Evolutionary conservation across 2,329 filamentous ascomycete species (phyloP).

Genomic region (Talaromyces piceae): DNA sequence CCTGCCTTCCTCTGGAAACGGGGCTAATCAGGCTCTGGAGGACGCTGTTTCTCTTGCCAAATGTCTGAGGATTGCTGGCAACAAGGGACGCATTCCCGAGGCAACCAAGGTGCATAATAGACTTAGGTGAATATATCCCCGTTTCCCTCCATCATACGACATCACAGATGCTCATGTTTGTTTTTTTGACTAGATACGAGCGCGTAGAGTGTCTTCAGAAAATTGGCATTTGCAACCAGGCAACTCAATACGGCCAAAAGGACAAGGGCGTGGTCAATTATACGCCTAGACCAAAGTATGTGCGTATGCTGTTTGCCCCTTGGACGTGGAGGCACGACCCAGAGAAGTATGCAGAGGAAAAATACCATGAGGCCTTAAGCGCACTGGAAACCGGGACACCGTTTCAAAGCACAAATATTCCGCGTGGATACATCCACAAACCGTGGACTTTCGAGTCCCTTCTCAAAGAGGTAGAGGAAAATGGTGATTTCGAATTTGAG

Average conservation of each 20-base stretch:
- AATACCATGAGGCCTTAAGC: conserved; percentile 17
- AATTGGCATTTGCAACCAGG: conserved; percentile 8
- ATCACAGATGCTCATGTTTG: not conserved
- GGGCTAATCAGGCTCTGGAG: conserved; percentile 8
- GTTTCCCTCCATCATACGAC: not conserved
- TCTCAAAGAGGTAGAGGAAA: conserved; percentile 2
- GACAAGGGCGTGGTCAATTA: not conserved
- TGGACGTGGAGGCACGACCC: conserved; percentile 16
- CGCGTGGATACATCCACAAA: conserved; percentile 19
- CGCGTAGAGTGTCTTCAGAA: conserved; percentile 9
- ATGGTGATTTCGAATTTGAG: conserved; percentile 8
- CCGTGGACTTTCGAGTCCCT: conserved; percentile 23
- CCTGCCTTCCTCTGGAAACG: conserved; percentile 6
- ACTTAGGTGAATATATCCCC: not conserved
- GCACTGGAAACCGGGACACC: conserved; percentile 16
- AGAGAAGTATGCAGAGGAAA: conserved; percentile 19
- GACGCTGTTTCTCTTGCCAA: conserved; percentile 7
- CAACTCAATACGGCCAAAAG: conserved; percentile 6
- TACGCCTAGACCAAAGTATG: conserved; percentile 5
- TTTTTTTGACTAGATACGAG: conserved; percentile 3
- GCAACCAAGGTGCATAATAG: conserved; percentile 8
- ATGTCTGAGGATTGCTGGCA: conserved; percentile 6
- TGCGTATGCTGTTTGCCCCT: conserved; percentile 7
- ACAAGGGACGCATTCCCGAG: conserved; percentile 2
- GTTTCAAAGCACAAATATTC: conserved; percentile 27